Evolutionary conservation across 345 rosid species (phyloP).

Genomic region (Psidium guajava): DNA sequence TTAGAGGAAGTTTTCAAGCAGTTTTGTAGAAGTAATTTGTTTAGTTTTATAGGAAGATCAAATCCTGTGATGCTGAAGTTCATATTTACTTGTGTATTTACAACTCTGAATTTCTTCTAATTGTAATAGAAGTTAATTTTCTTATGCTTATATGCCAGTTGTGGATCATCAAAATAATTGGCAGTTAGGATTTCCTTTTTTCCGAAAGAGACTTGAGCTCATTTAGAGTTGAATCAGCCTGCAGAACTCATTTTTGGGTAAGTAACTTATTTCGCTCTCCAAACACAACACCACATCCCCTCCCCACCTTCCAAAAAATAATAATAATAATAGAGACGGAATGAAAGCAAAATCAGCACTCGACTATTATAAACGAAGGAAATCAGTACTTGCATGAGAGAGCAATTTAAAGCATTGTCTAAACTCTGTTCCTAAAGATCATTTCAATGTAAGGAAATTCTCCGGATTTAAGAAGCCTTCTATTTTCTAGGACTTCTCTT

Average conservation of each 20-base stretch:
- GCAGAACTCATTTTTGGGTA: not conserved
- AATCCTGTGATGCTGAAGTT: not conserved
- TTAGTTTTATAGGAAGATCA: constrained; percentile 17
- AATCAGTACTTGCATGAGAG: not conserved
- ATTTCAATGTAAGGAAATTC: not conserved
- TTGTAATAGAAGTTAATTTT: not conserved
- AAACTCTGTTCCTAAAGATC: not conserved
- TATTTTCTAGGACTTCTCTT: not conserved
- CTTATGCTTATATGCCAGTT: not conserved
- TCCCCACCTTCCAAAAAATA: too few species aligned
- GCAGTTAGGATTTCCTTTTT: not conserved
- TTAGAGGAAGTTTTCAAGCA: constrained; percentile 8
- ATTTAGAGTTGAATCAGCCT: not conserved
- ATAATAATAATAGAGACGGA: not conserved
- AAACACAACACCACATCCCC: not conserved
- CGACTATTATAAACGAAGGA: not conserved
- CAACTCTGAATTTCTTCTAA: not conserved
- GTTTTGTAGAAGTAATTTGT: constrained; percentile 29
- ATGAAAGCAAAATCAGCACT: not conserved
- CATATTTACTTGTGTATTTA: not conserved
- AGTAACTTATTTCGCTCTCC: not conserved
- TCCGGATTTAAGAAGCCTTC: not conserved
- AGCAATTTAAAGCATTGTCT: not conserved
- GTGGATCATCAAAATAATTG: not conserved
- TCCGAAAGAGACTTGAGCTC: not conserved